Base-by-base conservation (phyloP, 331 rosid genomes). In the Prunus yedoensis region DNA sequence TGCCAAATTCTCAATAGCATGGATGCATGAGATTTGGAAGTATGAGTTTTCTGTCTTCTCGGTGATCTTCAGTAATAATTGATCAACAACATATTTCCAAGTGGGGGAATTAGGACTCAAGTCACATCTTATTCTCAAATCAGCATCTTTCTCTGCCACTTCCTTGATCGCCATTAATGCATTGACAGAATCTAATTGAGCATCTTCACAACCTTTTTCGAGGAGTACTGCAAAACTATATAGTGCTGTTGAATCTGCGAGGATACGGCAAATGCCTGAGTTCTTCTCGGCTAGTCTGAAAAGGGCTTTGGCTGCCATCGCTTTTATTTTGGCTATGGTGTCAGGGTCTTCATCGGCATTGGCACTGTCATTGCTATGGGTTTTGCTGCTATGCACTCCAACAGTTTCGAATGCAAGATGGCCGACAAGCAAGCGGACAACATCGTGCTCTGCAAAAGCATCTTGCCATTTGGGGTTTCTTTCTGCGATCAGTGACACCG, bases 301-400 rank as follows among this genome's bases (percentile, higher is more conserved):
- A 50, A 89, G 85, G 2, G 91, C 89, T 67, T 62, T 85, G 1
- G 89, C 89, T 15, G 91, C 82, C 91, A 83, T 89, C 75, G 85
- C 91, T 71, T 87, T 89, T 83, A 87, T 81, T 3, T 23, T n/a
- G 4, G 84, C 84, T 71, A 82, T 85, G 2, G 82, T 87, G 71
- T 49, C 79, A 3, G 82, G 79, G 61, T 79, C 56, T 14, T 51
- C 56, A 5, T 30, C 4, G 5, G 32, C 32, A 30, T n/a, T n/a
- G 38, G 38, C 7, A 32, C 38, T n/a, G n/a, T n/a, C n/a, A n/a
- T n/a, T n/a, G n/a, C n/a, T n/a, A n/a, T n/a, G n/a, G n/a, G n/a
- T n/a, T n/a, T n/a, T n/a, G n/a, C n/a, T n/a, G n/a, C n/a, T n/a
- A n/a, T n/a, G n/a, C n/a, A n/a, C n/a, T n/a, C n/a, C n/a, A n/a